Conservation (phyloP, 768 basidiomycete genomes). For the Hemileccinum rubropunctum region DNA sequence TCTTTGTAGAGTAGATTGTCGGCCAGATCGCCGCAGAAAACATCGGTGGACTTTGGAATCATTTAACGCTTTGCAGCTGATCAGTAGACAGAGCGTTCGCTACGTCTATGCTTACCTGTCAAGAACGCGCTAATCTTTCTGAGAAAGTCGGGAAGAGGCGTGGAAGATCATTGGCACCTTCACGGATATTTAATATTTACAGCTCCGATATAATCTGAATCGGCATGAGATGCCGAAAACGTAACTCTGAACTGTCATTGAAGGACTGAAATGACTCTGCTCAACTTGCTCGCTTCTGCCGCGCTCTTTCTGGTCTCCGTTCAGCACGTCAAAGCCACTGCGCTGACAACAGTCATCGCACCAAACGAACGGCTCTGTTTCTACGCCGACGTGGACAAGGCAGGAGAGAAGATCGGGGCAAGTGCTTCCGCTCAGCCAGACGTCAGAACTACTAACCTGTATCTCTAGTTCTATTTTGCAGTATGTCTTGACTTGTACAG, state of each 20-base stretch:
- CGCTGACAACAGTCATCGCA: conserved; percentile 74
- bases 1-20: conserved; percentile 9
- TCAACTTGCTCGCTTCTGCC: conserved; percentile 18
- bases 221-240: conserved; percentile 25
- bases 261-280: conserved; percentile 19
- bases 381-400: conserved; percentile 95
- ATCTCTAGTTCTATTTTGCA: conserved; percentile 88
- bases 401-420: conserved; percentile 87
- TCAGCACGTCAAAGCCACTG: conserved; percentile 48
- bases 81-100: not conserved
- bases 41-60: not conserved
- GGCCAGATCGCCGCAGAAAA: conserved; percentile 7
- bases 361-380: conserved; percentile 88
- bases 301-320: conserved; percentile 32
- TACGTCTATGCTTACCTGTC: conserved; percentile 14
- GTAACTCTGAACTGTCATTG: not conserved
- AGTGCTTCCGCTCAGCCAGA: conserved; percentile 27
- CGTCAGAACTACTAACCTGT: conserved; percentile 7
- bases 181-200: conserved; percentile 14
- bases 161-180: not conserved
- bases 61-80: not conserved
- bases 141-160: not conserved
- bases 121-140: conserved; percentile 1
- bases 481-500: conserved; percentile 44
- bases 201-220: conserved; percentile 20